Percentiles rank a stretch among this genome's conserved stretches.
Conservation (phyloP, 1,139 yeast species). For the Taphrina populina region DNA sequence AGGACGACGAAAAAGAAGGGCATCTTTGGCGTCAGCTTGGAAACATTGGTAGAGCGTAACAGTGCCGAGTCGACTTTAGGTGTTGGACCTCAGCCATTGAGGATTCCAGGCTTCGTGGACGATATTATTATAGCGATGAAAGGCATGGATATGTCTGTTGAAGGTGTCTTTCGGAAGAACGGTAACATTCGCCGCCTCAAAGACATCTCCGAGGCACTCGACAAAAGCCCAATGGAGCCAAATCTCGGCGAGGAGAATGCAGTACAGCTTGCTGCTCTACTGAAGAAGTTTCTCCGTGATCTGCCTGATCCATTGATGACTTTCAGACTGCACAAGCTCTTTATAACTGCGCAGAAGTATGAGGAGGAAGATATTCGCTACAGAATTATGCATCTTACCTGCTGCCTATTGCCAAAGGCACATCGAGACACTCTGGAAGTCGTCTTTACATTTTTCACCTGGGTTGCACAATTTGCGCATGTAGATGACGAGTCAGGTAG, state of each 20-base stretch:
- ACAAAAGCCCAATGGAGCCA: slow-evolving; percentile 71
- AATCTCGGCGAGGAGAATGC: slow-evolving; percentile 76
- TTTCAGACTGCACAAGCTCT: slow-evolving; percentile 68
- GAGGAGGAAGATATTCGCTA: slow-evolving; percentile 54
- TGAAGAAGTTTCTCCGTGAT: slow-evolving; percentile 89
- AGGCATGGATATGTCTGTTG: slow-evolving; percentile 84
- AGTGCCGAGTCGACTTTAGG: slow-evolving; percentile 88
- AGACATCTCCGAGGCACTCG: slow-evolving; percentile 72
- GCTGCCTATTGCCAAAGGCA: slow-evolving; percentile 75
- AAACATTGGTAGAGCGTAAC: slow-evolving; percentile 65
- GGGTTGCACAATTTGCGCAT: slow-evolving; percentile 94
- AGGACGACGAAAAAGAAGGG: slow-evolving; percentile 42
- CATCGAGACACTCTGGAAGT: slow-evolving; percentile 89
- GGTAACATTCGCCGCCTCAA: slow-evolving; percentile 87
- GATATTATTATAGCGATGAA: slow-evolving; percentile 80
- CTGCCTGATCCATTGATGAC: slow-evolving; percentile 90
- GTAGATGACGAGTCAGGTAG: slow-evolving; percentile 83
- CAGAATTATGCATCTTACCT: slow-evolving; percentile 64
- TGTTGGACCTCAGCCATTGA: slow-evolving; percentile 67
- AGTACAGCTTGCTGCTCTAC: slow-evolving; percentile 87
- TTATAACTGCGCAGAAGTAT: slow-evolving; percentile 71
- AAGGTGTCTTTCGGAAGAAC: slow-evolving; percentile 92
- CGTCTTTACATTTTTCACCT: slow-evolving; percentile 75
- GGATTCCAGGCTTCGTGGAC: slow-evolving; percentile 83
- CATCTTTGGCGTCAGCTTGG: slow-evolving; percentile 81